Base-by-base conservation (phyloP, 2,329 filamentous ascomycete genomes). In the Periconia macrospinosa region DNA sequence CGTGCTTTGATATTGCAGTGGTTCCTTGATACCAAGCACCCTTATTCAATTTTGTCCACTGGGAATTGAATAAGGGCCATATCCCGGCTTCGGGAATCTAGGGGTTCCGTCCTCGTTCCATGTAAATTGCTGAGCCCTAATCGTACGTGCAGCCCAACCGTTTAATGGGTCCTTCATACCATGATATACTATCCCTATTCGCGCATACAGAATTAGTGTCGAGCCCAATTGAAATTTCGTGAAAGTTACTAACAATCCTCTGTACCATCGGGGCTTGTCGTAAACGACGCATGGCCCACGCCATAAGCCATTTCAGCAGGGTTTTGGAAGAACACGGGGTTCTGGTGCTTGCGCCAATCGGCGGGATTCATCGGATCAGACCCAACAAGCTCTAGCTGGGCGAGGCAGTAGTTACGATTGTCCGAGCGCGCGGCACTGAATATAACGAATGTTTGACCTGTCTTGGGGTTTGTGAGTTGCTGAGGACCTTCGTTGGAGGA, bases 351-450 rank as follows among this genome's bases (percentile, higher is more conserved):
- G 18, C 66, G 63, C 80, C 79, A 82, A 54, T 78, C 76, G 19
- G 72, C 60, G 6, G 71, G 69, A 53, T 80, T 76, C 78, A 82
- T 79, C 0, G 79, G 80, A 52, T 81, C 76, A 18, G 74, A 63
- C 19, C 79, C 79, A 2, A 79, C 65, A 1, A 82, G 74, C 62
- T 81, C 79, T 17, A 82, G 69, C 57, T 79, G 76, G 2, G 78
- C 80, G 20, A 82, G 76, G 56, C 79, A 82, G 67, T 82, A 82
- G 65, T 81, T 81, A 2, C 77, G 71, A 54, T 81, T 82, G 58
- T 82, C 79, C n/a, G 74, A 77, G 40, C 79, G 72, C 1, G 77
- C 79, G 17, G 78, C 79, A 41, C 70, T 75, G 69, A 80, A 82
- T 42, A 81, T 77, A 54, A 82, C 61, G 57, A 81, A 81, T 6